Evolutionary conservation across 2,329 filamentous ascomycete genomes (phyloP), one percentile per base, ranked within the genome.

Genomic region (Hymenoscyphus fructigenus): DNA sequence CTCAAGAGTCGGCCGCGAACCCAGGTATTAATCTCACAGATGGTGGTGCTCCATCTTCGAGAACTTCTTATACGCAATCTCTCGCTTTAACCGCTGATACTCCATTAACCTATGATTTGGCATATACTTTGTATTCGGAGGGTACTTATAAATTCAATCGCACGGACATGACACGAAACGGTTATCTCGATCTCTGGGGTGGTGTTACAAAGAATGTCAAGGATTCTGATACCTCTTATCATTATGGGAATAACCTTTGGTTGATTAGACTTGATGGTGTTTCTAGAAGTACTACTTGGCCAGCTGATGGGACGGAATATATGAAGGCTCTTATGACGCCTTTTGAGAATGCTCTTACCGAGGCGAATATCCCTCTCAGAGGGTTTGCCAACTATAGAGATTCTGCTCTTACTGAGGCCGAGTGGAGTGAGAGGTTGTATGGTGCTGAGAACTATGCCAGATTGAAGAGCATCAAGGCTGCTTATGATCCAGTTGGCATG

Each of bases 381-480:
- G 65, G 65, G 9, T 68, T 67, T 50, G 67, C 59, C 7, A 67
- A 68, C 28, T 68, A 68, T 58, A 57, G 67, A 2, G 65, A 68
- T 57, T 50, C 59, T 2, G 61, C 47, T 15, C 38, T 67, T 28
- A 68, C 34, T 2, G 57, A 60, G 44, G 59, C 59, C 17, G 44
- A 68, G 36, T 68, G 67, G 67, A 65, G 62, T 58, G 53, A 62
- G 20, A 57, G 63, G 17, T 32, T 68, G 28, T 68, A 68, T 61
- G 65, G 65, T 14, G 59, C 47, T 12, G 36, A 62, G 41, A 68
- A 68, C 32, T 68, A 57, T 60, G 53, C 32, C 14, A 64, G 34
- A 17, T 59, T 68, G 56, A 57, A 67, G 65, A 32, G 15, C 3
- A 62, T 68, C 29, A 68, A 68, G 63, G 56, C 38, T 17, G 59